Base-by-base conservation (phyloP, 2,329 filamentous ascomycete species). In the Knufia fluminis region DNA sequence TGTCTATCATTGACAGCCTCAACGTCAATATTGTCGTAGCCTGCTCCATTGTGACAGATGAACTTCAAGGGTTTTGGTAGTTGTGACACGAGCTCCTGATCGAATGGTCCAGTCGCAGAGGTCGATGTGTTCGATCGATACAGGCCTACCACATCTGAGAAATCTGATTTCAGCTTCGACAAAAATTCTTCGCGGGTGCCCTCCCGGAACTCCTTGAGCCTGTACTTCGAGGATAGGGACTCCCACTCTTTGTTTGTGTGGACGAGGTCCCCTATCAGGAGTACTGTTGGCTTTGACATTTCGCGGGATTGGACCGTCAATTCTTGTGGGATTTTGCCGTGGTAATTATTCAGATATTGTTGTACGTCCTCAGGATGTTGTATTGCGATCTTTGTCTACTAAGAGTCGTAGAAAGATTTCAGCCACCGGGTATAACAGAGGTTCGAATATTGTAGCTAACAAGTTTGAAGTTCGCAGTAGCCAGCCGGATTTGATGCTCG, bases 21-120 rank as follows among this genome's bases (percentile, higher is more conserved):
- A 12, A 79, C 66, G 51, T 80, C 76, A 42, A 81, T 73, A 56
- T 79, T 79, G 60, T 80, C 77, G 62, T 81, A 81, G 3, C 77
- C 77, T 1, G 77, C 77, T 14, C 77, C 74, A 53, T 76, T 75
- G 57, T 77, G 74, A 53, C 71, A 73, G 54, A 77, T 72, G 54
- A 69, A 75, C 53, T 68, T 70, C 51, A 75, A 60, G 0, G 69
- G 67, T 23, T 59, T 56, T 0, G 74, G 74, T 2, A 77, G 62
- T 9, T 64, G 62, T 7, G 65, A 63, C 12, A 76, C 58, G 44
- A 76, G 55, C 54, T 76, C 73, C 12, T 62, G 57, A 57, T 77
- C 61, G 55, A 77, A 76, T 10, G 65, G 67, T n/a, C 69, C 70
- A 19, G 70, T 72, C 54, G 64, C 60, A 55, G 71, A 69, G 23